phyloP scores from a whole-genome alignment of 805 yeast genomes.

The Starmerella potacharoeniae region DNA sequence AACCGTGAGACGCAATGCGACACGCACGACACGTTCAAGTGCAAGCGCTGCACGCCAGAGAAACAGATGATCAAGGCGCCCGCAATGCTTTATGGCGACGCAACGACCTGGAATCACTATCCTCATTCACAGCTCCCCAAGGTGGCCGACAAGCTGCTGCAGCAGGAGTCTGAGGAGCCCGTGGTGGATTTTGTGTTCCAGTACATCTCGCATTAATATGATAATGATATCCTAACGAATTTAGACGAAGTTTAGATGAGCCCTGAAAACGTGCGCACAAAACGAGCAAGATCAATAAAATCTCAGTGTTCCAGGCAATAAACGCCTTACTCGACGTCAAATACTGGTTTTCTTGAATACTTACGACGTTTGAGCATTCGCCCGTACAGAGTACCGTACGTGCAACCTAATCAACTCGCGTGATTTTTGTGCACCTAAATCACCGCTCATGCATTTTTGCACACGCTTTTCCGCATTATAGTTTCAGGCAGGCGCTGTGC shows the following conservation, averaged over 20 bases:
- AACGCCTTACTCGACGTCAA: too few species aligned
- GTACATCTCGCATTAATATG: conserved; percentile 62
- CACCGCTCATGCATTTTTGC: too few species aligned
- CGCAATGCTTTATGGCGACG: conserved; percentile 93
- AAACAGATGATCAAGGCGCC: conserved; percentile 54
- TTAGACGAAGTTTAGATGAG: neutral
- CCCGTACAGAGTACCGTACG: too few species aligned
- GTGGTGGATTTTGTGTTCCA: conserved; percentile 84
- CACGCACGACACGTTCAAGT: conserved; percentile 84
- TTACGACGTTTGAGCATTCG: too few species aligned
- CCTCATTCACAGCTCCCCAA: conserved; percentile 42
- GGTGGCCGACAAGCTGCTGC: conserved; percentile 67
- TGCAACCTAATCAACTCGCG: too few species aligned
- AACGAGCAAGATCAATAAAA: too few species aligned
- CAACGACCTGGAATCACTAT: conserved; percentile 94
- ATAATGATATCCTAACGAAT: neutral
- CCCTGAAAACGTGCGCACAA: too few species aligned
- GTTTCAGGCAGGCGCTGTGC: too few species aligned
- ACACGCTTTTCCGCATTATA: too few species aligned
- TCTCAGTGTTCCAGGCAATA: too few species aligned
- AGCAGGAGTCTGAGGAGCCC: conserved; percentile 51
- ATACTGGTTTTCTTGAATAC: too few species aligned
- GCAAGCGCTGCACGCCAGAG: conserved; percentile 63
- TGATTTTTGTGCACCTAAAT: too few species aligned
- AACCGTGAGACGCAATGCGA: conserved; percentile 63